These are phyloP conservation scores for Lotus japonicus DNA, from an alignment of 306 rosid species.

Conservation along the genomic window DNA sequence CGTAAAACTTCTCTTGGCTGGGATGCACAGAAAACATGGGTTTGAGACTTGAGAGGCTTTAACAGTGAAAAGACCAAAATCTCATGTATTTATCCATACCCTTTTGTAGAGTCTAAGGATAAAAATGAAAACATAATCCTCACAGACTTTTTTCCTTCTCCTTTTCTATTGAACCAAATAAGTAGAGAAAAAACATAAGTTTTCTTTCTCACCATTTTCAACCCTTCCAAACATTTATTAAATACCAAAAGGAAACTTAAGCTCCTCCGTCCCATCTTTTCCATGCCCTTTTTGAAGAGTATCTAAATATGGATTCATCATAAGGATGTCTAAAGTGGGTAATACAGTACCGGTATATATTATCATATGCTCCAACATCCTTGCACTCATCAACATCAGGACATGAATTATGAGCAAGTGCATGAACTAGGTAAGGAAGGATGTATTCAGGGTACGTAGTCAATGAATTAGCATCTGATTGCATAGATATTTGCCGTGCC, in stretches of 20 bases:
- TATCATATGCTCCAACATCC: constrained; percentile 74
- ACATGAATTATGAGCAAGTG: constrained; percentile 83
- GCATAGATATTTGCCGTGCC: constrained; percentile 57
- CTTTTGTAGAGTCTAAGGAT: too few species aligned
- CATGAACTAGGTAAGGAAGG: constrained; percentile 74
- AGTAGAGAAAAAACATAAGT: not conserved
- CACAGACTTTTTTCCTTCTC: too few species aligned
- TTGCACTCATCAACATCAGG: constrained; percentile 84
- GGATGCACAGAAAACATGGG: too few species aligned
- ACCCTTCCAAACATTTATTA: not conserved
- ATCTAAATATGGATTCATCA: constrained; percentile 5
- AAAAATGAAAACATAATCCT: too few species aligned
- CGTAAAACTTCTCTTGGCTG: too few species aligned
- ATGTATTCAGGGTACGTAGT: constrained; percentile 78
- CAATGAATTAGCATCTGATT: constrained; percentile 60
- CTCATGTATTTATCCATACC: too few species aligned
- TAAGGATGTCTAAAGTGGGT: not conserved
- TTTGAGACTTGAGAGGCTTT: too few species aligned
- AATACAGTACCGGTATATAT: constrained; percentile 58
- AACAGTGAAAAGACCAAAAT: too few species aligned
- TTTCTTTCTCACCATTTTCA: too few species aligned
- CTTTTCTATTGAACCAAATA: not conserved
- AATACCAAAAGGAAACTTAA: constrained; percentile 11
- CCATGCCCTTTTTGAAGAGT: not conserved
- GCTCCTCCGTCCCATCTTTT: not conserved